Base-by-base conservation (phyloP, 2,329 filamentous ascomycete genomes). In the Epichloe uncinata region DNA sequence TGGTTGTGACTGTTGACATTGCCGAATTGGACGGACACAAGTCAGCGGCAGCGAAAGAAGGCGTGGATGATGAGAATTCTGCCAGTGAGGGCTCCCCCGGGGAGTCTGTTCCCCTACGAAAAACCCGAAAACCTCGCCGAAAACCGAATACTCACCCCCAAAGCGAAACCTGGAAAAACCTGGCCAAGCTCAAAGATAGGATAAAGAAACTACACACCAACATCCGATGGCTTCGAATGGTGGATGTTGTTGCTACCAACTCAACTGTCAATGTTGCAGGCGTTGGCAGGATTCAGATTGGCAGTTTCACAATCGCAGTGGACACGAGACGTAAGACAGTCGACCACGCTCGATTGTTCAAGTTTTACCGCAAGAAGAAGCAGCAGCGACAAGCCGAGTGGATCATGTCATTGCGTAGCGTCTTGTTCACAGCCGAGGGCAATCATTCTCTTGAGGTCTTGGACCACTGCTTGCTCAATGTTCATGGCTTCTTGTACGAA, bases 271-370 rank as follows among this genome's bases (percentile, higher is more conserved):
- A 82, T 51, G 73, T 97, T 35, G 73, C 84, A 22, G 86, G 89
- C 56, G 86, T 95, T 26, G 93, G 93, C 20, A 86, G 82, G 54
- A 66, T 97, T 42, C 87, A 95, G 61, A 72, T 96, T 50, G 91
- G 90, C 51, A 87, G 80, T 58, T 78, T 96, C 59, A 89, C 85
- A 13, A 72, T 95, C 53, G 85, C 87, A 5, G 86, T 98, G 48
- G 91, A 98, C 63, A 97, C 93, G 6, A 76, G 94, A 57, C 82
- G 81, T 53, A 94, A 95, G 68, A 91, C 90, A 67, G 87, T 95
- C 33, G 90, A 96, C 62, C 81, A 89, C 49, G 88, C 87, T 52
- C 85, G 89, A 42, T 83, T 95, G 59, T 95, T 95, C 66, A 78
- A 84, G 66, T 81, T 82, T 61, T 65, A 66, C 34, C 67, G 65